Base-by-base conservation (phyloP, 1,284 basidiomycete genomes). In the Microbotryum scabiosae region DNA sequence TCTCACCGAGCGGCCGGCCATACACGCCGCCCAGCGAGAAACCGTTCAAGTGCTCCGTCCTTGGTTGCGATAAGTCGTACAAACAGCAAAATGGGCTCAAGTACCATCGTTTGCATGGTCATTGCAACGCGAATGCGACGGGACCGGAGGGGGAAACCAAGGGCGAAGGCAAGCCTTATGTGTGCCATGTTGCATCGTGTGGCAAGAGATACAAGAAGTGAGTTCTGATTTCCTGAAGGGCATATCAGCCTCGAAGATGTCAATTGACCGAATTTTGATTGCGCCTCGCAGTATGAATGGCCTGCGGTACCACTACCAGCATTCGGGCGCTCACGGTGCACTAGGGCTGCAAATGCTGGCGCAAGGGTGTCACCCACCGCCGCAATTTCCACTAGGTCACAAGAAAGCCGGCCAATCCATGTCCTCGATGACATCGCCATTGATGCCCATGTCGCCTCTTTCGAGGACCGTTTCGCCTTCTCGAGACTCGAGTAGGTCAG, bases 61-160 rank as follows among this genome's bases (percentile, higher is more conserved):
- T 89, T 0, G 94, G 96, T 60, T 98, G 94, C 80, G 93, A 92
- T 79, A 98, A 98, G 82, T 85, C 85, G 51, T 98, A 98, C 82
- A 97, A 97, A 80, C 94, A 97, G 78, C 91, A 90, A 63, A 90
- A 90, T 73, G 88, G 88, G 1, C 81, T 98, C 71, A 97, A 98
- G 80, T 97, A 97, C 77, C 94, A 98, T 77, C 86, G 93, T 76
- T 86, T 90, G 21, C 89, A 91, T 73, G 89, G 94, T 4, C 88
- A 87, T 69, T 97, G 92, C 77, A 90, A 90, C 74, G 91, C 90
- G 75, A 87, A 88, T 1, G 87, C 88, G 3, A 28, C 41, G 25
- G 62, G 41, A 14, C 18, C 36, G 25, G 50, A 45, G 10, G 76
- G 76, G 30, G 86, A 88, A 30, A 54, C 88, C 0, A 88, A 90